phyloP scores from a whole-genome alignment of 2,329 filamentous ascomycete species.

The Arthrobotrys musiformis region DNA sequence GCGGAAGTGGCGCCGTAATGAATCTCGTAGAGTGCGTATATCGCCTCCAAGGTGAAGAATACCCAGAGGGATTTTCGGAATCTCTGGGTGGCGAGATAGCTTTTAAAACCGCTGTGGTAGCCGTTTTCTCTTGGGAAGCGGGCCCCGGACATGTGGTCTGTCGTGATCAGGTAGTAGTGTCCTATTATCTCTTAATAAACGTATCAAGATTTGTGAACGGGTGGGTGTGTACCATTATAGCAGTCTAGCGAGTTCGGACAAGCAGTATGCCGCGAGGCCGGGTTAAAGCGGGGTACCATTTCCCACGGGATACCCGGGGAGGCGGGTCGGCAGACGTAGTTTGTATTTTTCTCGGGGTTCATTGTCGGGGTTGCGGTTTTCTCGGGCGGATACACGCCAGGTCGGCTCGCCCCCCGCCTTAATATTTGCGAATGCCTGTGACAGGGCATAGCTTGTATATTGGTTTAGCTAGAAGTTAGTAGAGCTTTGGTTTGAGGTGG shows the following conservation, averaged over 20 bases:
- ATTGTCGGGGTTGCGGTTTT: neutral
- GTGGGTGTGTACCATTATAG: neutral
- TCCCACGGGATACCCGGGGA: too few relatives aligned
- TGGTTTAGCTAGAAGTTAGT: too few relatives aligned
- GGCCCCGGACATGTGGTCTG: neutral
- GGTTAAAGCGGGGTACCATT: neutral
- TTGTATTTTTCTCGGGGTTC: neutral
- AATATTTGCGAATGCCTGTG: too few relatives aligned
- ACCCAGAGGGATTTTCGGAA: neutral
- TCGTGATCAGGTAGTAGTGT: conserved; percentile 4
- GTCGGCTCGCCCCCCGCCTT: too few relatives aligned
- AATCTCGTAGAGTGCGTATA: neutral
- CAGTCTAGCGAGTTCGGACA: conserved; percentile 14
- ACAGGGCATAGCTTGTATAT: too few relatives aligned
- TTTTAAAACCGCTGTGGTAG: neutral
- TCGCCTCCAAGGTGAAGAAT: neutral
- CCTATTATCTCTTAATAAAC: neutral
- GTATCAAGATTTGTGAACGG: neutral
- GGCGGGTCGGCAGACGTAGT: too few relatives aligned
- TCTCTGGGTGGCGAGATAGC: neutral
- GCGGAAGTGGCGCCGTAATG: neutral
- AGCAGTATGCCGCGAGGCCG: neutral
- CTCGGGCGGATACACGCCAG: too few relatives aligned
- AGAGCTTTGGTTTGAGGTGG: too few relatives aligned
- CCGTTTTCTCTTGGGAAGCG: neutral